These are phyloP conservation scores for Mycosarcoma mackinlayi DNA, from an alignment of 1,284 basidiomycete genomes.

Conservation along the genomic window DNA sequence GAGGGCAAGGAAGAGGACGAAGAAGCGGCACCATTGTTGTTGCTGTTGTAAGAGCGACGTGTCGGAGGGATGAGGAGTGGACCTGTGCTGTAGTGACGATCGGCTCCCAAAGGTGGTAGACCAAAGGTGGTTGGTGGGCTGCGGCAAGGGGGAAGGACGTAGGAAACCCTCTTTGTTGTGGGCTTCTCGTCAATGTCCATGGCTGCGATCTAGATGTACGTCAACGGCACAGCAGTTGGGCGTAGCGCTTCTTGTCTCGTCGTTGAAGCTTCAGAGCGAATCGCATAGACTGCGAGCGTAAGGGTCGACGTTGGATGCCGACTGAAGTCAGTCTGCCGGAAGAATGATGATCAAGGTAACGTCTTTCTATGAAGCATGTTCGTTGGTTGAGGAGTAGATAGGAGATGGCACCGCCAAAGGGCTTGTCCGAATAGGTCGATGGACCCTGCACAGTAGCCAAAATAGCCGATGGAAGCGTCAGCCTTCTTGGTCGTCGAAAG, in stretches of 20 bases:
- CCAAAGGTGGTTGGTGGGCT: conserved; percentile 48
- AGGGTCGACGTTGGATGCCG: too few species aligned
- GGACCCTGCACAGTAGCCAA: too few species aligned
- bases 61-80: conserved; percentile 32
- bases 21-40: conserved; percentile 6
- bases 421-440: too few species aligned
- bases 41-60: conserved; percentile 1
- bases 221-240: background rate
- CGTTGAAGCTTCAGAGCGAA: background rate
- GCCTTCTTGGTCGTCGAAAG: too few species aligned
- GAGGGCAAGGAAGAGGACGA: conserved; percentile 16
- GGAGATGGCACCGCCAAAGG: too few species aligned
- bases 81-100: conserved; percentile 29
- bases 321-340: too few species aligned
- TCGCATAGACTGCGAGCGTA: background rate
- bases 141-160: conserved; percentile 47
- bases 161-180: conserved; percentile 51
- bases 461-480: too few species aligned
- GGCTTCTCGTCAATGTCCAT: conserved; percentile 29
- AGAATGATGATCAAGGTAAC: too few species aligned
- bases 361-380: too few species aligned
- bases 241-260: too few species aligned
- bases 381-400: too few species aligned
- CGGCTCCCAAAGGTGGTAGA: conserved; percentile 43
- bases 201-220: conserved; percentile 17